phyloP scores from a whole-genome alignment of 2,329 filamentous ascomycete species.

The Cryphonectria parasitica region DNA sequence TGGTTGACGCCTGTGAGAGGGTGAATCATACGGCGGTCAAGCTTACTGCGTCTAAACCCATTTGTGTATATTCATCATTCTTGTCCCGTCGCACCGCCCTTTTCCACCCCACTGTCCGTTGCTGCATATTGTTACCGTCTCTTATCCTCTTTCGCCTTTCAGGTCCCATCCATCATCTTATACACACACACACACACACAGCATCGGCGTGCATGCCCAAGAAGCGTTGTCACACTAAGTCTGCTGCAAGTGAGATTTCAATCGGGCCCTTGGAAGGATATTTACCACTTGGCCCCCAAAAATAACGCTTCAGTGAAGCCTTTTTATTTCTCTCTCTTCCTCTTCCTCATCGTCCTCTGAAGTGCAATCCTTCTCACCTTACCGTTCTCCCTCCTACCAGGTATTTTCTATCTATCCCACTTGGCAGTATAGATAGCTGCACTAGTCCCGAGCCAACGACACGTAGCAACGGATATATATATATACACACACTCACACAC shows the following conservation, averaged over 20 bases:
- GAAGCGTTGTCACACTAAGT: slow-evolving; percentile 16
- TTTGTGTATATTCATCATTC: neutral
- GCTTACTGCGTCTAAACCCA: slow-evolving; percentile 6
- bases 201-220: slow-evolving; percentile 8
- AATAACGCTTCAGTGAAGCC: slow-evolving; percentile 16
- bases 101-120: neutral
- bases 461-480: neutral
- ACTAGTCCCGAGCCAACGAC: neutral
- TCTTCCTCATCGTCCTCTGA: neutral
- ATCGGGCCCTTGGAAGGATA: slow-evolving; percentile 1
- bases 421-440: neutral
- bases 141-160: neutral
- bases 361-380: neutral
- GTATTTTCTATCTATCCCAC: neutral
- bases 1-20: slow-evolving; percentile 5
- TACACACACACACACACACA: neutral
- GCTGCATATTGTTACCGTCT: slow-evolving; percentile 5
- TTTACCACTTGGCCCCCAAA: neutral
- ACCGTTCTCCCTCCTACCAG: neutral
- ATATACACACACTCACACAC: neutral
- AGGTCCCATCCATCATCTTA: neutral
- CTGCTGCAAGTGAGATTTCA: slow-evolving; percentile 7
- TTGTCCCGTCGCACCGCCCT: slow-evolving; percentile 7
- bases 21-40: slow-evolving; percentile 15
- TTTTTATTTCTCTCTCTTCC: neutral